phyloP scores from a whole-genome alignment of 352 stramenopile species.

The Saprolegnia diclina region DNA sequence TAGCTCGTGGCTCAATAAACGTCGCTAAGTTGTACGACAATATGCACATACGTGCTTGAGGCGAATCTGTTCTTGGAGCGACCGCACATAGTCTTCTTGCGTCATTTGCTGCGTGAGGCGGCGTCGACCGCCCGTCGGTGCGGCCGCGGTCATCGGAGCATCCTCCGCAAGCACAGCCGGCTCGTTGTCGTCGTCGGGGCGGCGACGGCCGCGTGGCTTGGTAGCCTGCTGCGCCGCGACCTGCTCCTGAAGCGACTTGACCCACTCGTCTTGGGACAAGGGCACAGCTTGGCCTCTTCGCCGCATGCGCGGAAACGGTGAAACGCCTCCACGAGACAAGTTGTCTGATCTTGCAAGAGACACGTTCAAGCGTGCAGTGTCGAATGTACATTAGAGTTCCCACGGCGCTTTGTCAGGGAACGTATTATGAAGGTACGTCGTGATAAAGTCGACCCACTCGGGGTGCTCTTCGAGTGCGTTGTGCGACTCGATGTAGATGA shows the following conservation, averaged over 20 bases:
- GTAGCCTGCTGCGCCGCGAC: not conserved
- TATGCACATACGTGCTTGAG: slow-evolving; percentile 12
- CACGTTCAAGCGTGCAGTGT: too few species aligned
- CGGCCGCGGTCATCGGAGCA: not conserved
- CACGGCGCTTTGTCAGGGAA: not conserved
- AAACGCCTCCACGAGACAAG: not conserved
- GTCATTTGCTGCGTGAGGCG: slow-evolving; percentile 15
- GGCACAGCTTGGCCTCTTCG: not conserved
- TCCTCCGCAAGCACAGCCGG: not conserved
- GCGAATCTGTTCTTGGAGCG: slow-evolving; percentile 25
- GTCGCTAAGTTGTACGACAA: too few species aligned
- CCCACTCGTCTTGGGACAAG: slow-evolving; percentile 16
- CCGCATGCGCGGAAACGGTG: not conserved
- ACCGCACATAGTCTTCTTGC: slow-evolving; percentile 19
- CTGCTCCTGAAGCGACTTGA: slow-evolving; percentile 14
- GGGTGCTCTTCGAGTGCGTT: slow-evolving; percentile 7
- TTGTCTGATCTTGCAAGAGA: not conserved
- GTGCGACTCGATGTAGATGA: slow-evolving; percentile 10
- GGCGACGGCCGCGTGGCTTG: not conserved
- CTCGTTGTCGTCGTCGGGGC: not conserved
- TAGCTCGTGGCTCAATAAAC: not conserved
- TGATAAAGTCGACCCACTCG: slow-evolving; percentile 10
- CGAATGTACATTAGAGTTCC: not conserved
- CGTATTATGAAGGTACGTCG: not conserved
- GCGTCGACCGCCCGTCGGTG: not conserved